Evolutionary conservation across 148 eudicot genomes (phyloP).

Genomic region (Rhododendron henanense): DNA sequence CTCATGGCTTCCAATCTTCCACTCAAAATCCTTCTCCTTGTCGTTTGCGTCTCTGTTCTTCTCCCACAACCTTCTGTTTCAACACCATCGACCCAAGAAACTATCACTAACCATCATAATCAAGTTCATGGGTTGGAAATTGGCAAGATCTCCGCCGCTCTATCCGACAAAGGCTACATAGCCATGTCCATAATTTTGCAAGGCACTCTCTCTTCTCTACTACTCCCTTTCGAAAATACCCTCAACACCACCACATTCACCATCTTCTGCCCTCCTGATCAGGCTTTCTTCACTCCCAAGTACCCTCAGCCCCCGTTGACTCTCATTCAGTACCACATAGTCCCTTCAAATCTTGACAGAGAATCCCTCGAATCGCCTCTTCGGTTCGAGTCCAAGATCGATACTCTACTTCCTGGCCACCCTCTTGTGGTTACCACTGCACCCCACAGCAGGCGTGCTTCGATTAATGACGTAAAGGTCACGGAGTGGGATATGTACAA

Average conservation of each 20-base stretch:
- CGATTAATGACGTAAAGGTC: not conserved
- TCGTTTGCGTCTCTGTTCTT: not conserved
- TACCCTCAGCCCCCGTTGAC: not conserved
- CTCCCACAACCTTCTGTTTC: not conserved
- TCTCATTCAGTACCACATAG: not conserved
- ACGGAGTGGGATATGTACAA: no score
- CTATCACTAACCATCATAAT: not conserved
- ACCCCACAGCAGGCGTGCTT: not conserved
- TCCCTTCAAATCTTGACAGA: not conserved
- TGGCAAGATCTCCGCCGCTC: no score
- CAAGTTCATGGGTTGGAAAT: not conserved
- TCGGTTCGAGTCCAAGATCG: not conserved
- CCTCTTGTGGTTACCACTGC: not conserved
- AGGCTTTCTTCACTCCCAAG: not conserved
- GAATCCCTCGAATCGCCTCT: not conserved
- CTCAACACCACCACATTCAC: not conserved
- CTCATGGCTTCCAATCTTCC: not conserved
- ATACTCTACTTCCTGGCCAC: not conserved
- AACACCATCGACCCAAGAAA: slow-evolving; percentile 1
- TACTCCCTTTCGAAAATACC: not conserved
- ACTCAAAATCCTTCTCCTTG: not conserved
- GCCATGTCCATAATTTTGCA: not conserved
- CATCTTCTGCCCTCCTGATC: not conserved
- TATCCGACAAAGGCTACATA: not conserved
- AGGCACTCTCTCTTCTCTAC: not conserved